Evolutionary conservation across 176 grass and related monocot genomes (phyloP).

Genomic region (Oryza longistaminata): DNA sequence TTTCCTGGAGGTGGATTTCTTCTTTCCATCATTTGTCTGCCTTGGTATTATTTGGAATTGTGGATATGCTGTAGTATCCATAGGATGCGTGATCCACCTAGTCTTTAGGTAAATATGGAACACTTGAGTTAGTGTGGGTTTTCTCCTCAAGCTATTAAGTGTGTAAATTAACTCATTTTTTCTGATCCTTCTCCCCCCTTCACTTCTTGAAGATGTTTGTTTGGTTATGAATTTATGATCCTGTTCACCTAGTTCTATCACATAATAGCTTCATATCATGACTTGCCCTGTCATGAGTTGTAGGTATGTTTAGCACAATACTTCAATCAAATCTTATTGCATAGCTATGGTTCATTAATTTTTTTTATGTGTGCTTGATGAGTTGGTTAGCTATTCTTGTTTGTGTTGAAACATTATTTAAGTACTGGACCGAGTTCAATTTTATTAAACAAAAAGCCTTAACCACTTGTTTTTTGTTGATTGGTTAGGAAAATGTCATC

Average conservation of each 20-base stretch:
- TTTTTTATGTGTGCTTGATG: not conserved
- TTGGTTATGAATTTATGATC: not conserved
- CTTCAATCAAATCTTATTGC: not conserved
- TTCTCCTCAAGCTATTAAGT: too few species aligned
- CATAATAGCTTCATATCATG: not conserved
- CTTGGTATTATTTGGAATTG: not conserved
- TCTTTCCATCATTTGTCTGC: too few species aligned
- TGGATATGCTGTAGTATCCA: not conserved
- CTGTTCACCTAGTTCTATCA: not conserved
- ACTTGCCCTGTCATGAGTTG: not conserved
- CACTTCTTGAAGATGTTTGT: not conserved
- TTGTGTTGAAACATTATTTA: not conserved
- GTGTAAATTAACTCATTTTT: not conserved
- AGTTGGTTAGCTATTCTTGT: not conserved
- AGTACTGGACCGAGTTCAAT: not conserved
- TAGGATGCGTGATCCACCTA: not conserved
- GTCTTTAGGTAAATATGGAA: not conserved
- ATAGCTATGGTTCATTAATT: not conserved
- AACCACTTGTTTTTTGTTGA: not conserved
- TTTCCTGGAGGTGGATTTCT: too few species aligned
- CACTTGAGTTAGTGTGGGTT: not conserved
- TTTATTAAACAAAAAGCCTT: not conserved
- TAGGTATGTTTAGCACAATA: not conserved
- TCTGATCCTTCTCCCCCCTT: not conserved
- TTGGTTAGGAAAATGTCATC: constrained; percentile 46